Evolutionary conservation across 2,329 filamentous ascomycete species (phyloP).

Genomic region (Colletotrichum chlorophyti): DNA sequence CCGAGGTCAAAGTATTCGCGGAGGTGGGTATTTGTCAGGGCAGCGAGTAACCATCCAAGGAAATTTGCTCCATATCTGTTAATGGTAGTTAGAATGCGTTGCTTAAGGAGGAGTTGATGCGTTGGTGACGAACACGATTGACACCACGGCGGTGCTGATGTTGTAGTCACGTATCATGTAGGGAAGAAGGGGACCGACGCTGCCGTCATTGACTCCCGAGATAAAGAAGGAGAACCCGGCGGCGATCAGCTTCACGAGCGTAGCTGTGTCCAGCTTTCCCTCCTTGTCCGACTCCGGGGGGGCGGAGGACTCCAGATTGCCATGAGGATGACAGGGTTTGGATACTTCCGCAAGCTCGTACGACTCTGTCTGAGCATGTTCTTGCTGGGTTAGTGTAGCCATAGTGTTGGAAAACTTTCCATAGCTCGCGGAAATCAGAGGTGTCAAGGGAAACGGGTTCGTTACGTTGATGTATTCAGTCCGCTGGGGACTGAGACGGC

Average conservation of each 20-base stretch:
- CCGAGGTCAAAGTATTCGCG: conserved; percentile 61
- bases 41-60: conserved; percentile 64
- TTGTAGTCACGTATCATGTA: conserved; percentile 65
- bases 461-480: too few relatives aligned
- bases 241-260: conserved; percentile 56
- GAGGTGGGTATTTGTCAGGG: conserved; percentile 61
- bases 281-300: not conserved
- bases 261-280: conserved; percentile 30
- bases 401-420: too few relatives aligned
- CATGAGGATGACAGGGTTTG: not conserved
- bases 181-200: conserved; percentile 67
- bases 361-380: not conserved
- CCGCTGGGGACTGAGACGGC: not conserved
- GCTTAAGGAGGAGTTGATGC: rapidly evolving
- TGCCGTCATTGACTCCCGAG: conserved; percentile 70
- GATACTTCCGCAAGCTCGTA: not conserved
- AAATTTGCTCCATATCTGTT: conserved; percentile 62
- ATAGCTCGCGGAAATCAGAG: too few relatives aligned
- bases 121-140: conserved; percentile 50
- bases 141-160: conserved; percentile 58
- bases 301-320: not conserved
- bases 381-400: conserved; percentile 11
- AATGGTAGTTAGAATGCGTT: rapidly evolving
- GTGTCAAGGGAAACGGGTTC: too few relatives aligned
- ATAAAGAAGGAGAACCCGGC: conserved; percentile 70